phyloP scores from a whole-genome alignment of 257 asterid genomes.

The Solanum verrucosum region DNA sequence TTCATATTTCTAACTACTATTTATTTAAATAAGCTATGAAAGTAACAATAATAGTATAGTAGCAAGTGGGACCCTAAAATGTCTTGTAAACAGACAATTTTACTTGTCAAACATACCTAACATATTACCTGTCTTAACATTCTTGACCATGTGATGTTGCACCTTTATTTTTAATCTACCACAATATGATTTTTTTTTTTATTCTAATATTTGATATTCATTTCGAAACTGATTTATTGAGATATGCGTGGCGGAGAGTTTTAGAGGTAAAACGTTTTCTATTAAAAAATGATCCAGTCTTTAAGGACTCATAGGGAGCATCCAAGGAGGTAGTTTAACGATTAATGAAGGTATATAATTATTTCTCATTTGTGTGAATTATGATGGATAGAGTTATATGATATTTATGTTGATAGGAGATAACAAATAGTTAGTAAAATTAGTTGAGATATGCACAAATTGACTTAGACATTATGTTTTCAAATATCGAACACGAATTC shows the following conservation, averaged over 20 bases:
- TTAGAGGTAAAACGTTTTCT: background rate
- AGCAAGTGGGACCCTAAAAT: background rate
- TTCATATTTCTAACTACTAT: background rate
- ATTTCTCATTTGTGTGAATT: background rate
- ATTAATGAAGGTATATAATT: background rate
- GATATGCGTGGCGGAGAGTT: background rate
- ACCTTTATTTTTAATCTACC: background rate
- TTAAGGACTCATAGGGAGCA: no score
- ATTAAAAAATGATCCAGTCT: background rate
- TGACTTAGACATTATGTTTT: background rate
- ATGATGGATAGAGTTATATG: no score
- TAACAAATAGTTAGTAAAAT: no score
- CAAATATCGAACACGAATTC: rapidly evolving
- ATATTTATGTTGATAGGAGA: no score
- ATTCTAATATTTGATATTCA: no score
- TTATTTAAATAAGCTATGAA: background rate
- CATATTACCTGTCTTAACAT: background rate
- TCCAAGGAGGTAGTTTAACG: no score
- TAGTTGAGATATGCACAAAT: background rate
- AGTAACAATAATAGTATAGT: background rate
- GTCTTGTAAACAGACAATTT: background rate
- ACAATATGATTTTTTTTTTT: background rate
- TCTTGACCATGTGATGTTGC: background rate
- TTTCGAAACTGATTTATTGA: no score
- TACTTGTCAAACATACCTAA: background rate